Base-by-base conservation (phyloP, 306 rosid species). In the Quercus wislizeni region DNA sequence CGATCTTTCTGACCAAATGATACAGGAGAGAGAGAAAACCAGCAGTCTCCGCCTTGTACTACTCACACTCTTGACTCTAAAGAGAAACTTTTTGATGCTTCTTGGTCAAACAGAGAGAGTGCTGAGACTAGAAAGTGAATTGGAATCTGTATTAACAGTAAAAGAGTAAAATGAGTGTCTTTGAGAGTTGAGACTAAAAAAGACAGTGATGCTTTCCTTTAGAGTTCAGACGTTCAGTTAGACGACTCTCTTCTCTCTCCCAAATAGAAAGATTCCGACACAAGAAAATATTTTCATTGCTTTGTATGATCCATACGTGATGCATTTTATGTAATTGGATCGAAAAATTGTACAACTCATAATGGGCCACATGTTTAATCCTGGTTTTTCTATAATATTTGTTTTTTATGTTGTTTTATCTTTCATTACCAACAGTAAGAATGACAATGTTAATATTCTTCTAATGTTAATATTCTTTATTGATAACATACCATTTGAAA, bases 241-340 rank as follows among this genome's bases (percentile, higher is more conserved):
- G 11, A 41, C 46, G 1, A 2, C 11, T 8, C 46, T 8, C 46
- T 8, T 2, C 46, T 7, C 71, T 64, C 56, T 65, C 38, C 33
- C 79, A 14, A 3, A 19, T 77, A 63, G 27, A 30, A 51, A 33
- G 83, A 83, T 76, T 55, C 81, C 54, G 61, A 71, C 71, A 55
- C 17, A 74, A 69, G 21, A 70, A 38, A 52, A 75, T 12, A 1
- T 51, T 71, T 31, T 38, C 61, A 25, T 18, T 31, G 43, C 59
- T 49, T 56, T 65, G 23, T 41, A 19, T 65, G 54, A 12, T 49
- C 15, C 54, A 3, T 49, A 49, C 54, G 54, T 12, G 54, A 49
- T 49, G 54, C 54, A 49, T 49, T 49, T 10, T 65, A 31, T 58
- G 14, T 58, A 30, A 19, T 18, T 5, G 49, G 33, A 17, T 49